Percentiles rank a stretch among this genome's conserved stretches.
phyloP scores from a whole-genome alignment of 768 basidiomycete species.

The Dendrothele bispora region DNA sequence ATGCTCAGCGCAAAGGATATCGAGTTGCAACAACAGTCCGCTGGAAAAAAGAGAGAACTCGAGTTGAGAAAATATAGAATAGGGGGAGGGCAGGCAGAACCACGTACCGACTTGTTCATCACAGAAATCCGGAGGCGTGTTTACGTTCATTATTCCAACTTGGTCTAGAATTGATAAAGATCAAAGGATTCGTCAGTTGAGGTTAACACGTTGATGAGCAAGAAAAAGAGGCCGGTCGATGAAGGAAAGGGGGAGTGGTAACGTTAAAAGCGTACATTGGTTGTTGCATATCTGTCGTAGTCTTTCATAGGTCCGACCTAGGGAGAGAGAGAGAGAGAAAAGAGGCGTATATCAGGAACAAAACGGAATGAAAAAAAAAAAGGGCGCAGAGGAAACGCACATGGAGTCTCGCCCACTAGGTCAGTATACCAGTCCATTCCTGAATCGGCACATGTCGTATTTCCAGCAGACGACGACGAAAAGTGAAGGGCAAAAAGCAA shows the following conservation, averaged over 20 bases:
- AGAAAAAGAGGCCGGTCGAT: not conserved
- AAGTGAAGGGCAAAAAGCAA: too few relatives aligned
- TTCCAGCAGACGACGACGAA: too few relatives aligned
- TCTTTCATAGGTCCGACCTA: conserved; percentile 23
- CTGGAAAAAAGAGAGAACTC: conserved; percentile 6
- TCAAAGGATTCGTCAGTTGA: not conserved
- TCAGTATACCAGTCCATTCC: conserved; percentile 24
- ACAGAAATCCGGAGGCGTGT: conserved; percentile 22
- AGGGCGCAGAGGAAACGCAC: too few relatives aligned
- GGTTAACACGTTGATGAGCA: too few relatives aligned
- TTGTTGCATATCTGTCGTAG: conserved; percentile 25
- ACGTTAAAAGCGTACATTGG: conserved; percentile 18
- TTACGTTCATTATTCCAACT: conserved; percentile 18
- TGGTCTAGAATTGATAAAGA: conserved; percentile 12
- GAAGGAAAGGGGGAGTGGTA: too few relatives aligned
- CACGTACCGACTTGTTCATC: conserved; percentile 22
- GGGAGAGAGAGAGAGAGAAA: not conserved
- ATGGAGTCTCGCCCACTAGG: conserved; percentile 25
- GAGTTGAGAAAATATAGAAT: not conserved
- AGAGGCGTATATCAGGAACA: not conserved
- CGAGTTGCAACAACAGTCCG: conserved; percentile 25
- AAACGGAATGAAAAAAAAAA: not conserved
- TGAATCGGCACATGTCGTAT: conserved; percentile 21
- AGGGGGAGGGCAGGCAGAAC: not conserved
- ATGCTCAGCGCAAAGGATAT: conserved; percentile 23